Conservation (phyloP, 2,329 filamentous ascomycete species). For the Exserohilum rostratum region DNA sequence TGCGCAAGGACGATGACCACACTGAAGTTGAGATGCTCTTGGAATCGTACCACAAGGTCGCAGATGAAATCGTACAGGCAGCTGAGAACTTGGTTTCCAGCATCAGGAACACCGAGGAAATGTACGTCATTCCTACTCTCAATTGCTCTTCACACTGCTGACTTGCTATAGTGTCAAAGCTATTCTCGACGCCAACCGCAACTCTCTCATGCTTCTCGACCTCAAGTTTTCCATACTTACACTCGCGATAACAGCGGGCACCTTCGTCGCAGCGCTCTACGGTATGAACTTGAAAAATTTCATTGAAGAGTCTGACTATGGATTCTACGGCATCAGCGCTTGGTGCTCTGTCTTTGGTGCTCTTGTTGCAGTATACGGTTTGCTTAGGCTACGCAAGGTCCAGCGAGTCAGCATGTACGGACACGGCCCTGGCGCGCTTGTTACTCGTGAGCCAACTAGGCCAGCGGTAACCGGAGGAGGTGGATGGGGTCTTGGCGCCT, state of each 20-base stretch:
- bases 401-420: slow-evolving; percentile 89
- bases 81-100: slow-evolving; percentile 90
- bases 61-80: slow-evolving; percentile 96
- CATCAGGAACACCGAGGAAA: slow-evolving; percentile 97
- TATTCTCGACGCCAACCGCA: slow-evolving; percentile 96
- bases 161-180: slow-evolving; percentile 74
- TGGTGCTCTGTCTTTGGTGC: slow-evolving; percentile 75
- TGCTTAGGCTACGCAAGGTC: slow-evolving; percentile 81
- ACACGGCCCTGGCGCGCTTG: slow-evolving; percentile 30
- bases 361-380: slow-evolving; percentile 81
- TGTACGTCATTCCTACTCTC: slow-evolving; percentile 64
- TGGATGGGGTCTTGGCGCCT: slow-evolving; percentile 37
- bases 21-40: slow-evolving; percentile 96
- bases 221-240: slow-evolving; percentile 96
- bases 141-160: slow-evolving; percentile 18
- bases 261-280: slow-evolving; percentile 97
- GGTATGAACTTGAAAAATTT: slow-evolving; percentile 99
- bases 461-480: slow-evolving; percentile 8
- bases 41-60: slow-evolving; percentile 96
- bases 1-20: slow-evolving; percentile 81
- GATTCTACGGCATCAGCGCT: slow-evolving; percentile 77
- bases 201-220: slow-evolving; percentile 95
- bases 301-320: slow-evolving; percentile 89
- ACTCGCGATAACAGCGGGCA: slow-evolving; percentile 90
- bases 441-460: slow-evolving; percentile 17